Evolutionary conservation across 2,329 filamentous ascomycete genomes (phyloP), one percentile per base, ranked within the genome.

Genomic region (Pseudogymnoascus sp.): DNA sequence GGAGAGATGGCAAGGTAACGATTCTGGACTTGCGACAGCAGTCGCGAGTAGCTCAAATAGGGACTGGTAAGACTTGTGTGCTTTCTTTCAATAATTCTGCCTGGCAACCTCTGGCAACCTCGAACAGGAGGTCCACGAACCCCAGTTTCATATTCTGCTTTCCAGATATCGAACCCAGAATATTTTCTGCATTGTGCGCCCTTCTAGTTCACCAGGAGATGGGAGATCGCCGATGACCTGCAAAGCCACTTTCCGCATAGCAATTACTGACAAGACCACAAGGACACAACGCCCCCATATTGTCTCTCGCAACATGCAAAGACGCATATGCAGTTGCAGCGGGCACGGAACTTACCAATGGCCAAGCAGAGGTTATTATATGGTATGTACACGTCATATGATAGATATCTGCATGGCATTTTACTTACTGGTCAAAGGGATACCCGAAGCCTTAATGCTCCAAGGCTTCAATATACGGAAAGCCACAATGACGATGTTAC

Each of bases 311-410:
- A 1, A 79, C 85, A 66, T 82, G 80, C 59, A 74, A 78, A 8
- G 70, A 75, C 10, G 81, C 80, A 12, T 82, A 85, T 67, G 79
- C 84, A 3, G 76, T 93, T 16, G 89, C 86, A 21, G 84, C 86
- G 6, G 90, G 90, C 33, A 91, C 89, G 0, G 90, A 93, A 70
- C 78, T 90, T 38, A 82, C 84, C 42, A 83, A 87, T 67, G 80
- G 85, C 72, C 79, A 82, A 63, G 83, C 85, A 14, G 83, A 82
- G 5, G 82, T 89, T 56, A 70, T 82, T 42, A 75, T 88, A 66
- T 89, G 85, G 85, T 86, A 73, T 65, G 76, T 66, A 18, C 50
- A 87, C 67, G 80, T 85, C 72, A 79, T 82, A 63, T 82, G 84
- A 12, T 82, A 82, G 4, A 82, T 88, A 47, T 70, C 82, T 40